phyloP scores from a whole-genome alignment of 2,329 filamentous ascomycete species.

The Diplocarpon mali region DNA sequence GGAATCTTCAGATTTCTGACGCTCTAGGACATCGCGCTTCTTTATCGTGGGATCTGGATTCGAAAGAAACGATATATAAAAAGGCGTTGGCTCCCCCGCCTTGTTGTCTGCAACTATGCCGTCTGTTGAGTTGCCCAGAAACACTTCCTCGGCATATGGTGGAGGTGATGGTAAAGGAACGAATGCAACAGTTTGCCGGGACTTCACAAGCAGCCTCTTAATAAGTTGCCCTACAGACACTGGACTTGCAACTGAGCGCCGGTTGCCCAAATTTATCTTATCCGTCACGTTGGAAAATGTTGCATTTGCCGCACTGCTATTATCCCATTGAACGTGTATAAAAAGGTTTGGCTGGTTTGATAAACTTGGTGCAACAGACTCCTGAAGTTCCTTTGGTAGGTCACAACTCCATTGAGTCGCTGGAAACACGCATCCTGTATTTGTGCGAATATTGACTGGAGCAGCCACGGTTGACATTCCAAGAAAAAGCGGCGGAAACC shows the following conservation, averaged over 20 bases:
- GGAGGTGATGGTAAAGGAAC: constrained; percentile 36
- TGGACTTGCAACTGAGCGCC: constrained; percentile 21
- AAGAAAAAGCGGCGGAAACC: constrained; percentile 77
- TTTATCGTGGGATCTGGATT: constrained; percentile 30
- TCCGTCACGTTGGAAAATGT: constrained; percentile 32
- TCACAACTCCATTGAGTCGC: constrained; percentile 78
- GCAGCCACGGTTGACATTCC: constrained; percentile 71
- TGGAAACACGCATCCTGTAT: constrained; percentile 59
- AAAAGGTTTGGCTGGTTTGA: constrained; percentile 67
- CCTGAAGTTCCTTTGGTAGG: constrained; percentile 67
- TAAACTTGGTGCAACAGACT: constrained; percentile 48
- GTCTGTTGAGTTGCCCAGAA: constrained; percentile 81
- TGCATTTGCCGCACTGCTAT: constrained; percentile 36
- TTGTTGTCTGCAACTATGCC: constrained; percentile 54
- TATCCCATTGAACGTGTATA: constrained; percentile 66
- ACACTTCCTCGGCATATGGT: constrained; percentile 53
- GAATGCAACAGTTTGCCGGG: constrained; percentile 30
- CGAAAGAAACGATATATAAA: constrained; percentile 66
- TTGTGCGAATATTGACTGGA: constrained; percentile 52
- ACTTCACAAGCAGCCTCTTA: constrained; percentile 20
- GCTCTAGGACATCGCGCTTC: constrained; percentile 12
- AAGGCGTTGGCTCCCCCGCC: constrained; percentile 76
- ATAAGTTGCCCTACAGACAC: constrained; percentile 27
- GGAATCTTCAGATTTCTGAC: constrained; percentile 10
- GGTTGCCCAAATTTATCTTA: constrained; percentile 18